These are phyloP conservation scores for Fusarium bulbicola DNA, from an alignment of 2,329 filamentous ascomycete species.

Conservation along the genomic window DNA sequence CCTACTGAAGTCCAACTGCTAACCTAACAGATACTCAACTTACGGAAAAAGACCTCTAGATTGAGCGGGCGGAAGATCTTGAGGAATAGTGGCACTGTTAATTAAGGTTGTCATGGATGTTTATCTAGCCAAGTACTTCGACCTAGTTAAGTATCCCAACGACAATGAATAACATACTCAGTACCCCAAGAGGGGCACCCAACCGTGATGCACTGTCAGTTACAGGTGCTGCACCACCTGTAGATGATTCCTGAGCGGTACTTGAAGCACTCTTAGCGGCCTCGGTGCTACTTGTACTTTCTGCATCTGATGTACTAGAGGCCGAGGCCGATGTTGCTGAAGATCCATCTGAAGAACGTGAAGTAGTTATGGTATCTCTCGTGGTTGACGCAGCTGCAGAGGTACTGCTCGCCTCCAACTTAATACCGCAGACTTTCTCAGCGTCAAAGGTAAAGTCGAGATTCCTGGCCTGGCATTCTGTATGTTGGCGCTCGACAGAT, in stretches of 20 bases:
- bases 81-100: not conserved
- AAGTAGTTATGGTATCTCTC: not conserved
- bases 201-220: not conserved
- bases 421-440: not conserved
- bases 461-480: not conserved
- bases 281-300: not conserved
- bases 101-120: not conserved
- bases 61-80: not conserved
- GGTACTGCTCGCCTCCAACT: not conserved
- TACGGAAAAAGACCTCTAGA: not conserved
- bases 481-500: not conserved
- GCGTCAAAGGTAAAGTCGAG: conserved; percentile 5
- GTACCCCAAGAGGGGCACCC: not conserved
- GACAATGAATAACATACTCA: not conserved
- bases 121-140: not conserved
- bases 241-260: not conserved
- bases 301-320: not conserved
- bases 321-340: not conserved
- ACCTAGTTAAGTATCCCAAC: not conserved
- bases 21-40: conserved; percentile 14
- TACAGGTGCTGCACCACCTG: not conserved
- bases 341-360: not conserved
- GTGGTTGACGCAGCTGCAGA: accelerated
- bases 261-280: not conserved
- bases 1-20: not conserved